These are phyloP conservation scores for Xylariaceae sp. DNA, from an alignment of 2,329 filamentous ascomycete species.

Conservation along the genomic window DNA sequence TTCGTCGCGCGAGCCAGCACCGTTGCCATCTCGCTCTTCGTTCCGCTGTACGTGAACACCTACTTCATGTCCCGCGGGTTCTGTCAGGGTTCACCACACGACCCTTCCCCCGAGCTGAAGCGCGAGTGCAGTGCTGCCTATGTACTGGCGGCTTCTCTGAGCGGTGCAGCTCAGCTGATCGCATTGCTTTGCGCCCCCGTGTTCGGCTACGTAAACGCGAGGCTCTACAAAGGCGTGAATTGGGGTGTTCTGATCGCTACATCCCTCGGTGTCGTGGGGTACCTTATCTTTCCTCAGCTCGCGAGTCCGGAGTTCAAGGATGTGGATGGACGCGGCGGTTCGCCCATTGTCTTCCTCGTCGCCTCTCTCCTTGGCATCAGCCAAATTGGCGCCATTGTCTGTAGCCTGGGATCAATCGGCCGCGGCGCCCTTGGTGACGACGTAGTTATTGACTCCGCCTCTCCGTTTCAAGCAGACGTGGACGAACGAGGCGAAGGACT, in stretches of 20 bases:
- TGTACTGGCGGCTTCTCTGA: slow-evolving; percentile 77
- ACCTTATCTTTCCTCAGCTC: slow-evolving; percentile 68
- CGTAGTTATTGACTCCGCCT: slow-evolving; percentile 21
- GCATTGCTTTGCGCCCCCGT: slow-evolving; percentile 79
- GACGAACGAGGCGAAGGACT: slow-evolving; percentile 7
- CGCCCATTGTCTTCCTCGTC: slow-evolving; percentile 64
- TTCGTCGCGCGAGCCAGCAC: slow-evolving; percentile 93
- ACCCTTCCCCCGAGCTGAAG: slow-evolving; percentile 69
- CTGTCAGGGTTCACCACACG: slow-evolving; percentile 62
- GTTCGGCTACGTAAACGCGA: slow-evolving; percentile 61
- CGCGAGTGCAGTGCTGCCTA: slow-evolving; percentile 82
- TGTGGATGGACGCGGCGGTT: slow-evolving; percentile 60
- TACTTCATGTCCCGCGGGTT: slow-evolving; percentile 79
- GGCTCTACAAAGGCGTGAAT: slow-evolving; percentile 51
- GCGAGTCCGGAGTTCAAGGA: slow-evolving; percentile 67
- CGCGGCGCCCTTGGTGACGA: slow-evolving; percentile 64
- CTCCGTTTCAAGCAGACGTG: not conserved
- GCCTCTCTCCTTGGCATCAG: slow-evolving; percentile 80
- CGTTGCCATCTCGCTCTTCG: slow-evolving; percentile 90
- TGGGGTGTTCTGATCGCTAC: slow-evolving; percentile 68
- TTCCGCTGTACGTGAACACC: slow-evolving; percentile 86
- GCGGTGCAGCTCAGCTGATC: slow-evolving; percentile 80
- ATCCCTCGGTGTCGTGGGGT: slow-evolving; percentile 69
- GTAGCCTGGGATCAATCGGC: slow-evolving; percentile 82
- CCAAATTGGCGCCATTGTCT: slow-evolving; percentile 95